Evolutionary conservation across 140 eudicot species (phyloP), one percentile per base, ranked within the genome.

Genomic region (Cichorium intybus): DNA sequence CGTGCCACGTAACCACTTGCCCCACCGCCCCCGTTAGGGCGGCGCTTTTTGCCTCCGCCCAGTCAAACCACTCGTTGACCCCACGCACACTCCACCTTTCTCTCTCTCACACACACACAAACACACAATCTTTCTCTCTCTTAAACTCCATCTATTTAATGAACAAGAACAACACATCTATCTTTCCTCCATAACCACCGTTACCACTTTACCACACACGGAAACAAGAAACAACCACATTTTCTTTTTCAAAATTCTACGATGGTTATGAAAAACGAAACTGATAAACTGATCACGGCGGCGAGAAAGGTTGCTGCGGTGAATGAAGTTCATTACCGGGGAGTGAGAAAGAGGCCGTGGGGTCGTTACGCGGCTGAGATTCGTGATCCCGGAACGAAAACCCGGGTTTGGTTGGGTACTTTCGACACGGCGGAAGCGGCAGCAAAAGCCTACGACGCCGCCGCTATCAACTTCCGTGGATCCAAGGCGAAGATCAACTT

Each of bases 361-460:
- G 93, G 93, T 4, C 85, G 93, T 20, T 85, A 85, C 72, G 93
- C 88, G 20, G 90, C 90, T 24, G 90, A 84, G 71, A 84, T 84
- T 47, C 81, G 90, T 0, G 90, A 84, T 49, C 93, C 93, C 6
- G 83, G 85, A 3, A 81, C 76, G 18, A 81, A 82, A 50, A 81
- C 74, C 41, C 80, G 93, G 7, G 93, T 85, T 24, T 85, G 93
- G 93, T 31, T 85, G 10, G 93, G 93, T 6, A 85, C 93, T 0
- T 85, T 81, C 55, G 91, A 84, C 31, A 84, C 84, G 58, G 90
- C 90, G 10, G 87, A 80, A 71, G 82, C 77, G 37, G 91, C 93
- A 4, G 93, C 93, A 3, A 60, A 85, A 9, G 93, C 93, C 0
- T 85, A 85, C 65, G 93, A 85, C 66, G 46, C 88, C 6, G 93